Conservation (phyloP, 2,329 filamentous ascomycete species). For the Fusarium sp. region DNA sequence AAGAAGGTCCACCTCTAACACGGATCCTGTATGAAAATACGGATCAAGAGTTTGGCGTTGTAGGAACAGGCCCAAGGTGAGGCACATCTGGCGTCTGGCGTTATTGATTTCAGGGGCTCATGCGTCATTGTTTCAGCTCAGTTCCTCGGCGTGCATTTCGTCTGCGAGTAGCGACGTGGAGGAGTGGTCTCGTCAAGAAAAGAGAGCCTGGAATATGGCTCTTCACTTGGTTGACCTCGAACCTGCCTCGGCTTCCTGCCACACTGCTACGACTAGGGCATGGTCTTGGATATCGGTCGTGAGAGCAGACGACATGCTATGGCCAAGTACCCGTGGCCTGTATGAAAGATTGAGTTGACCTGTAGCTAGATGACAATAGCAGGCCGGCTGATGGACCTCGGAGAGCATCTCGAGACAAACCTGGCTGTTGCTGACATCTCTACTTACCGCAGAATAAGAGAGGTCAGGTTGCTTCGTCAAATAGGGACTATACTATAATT, state of each 20-base stretch:
- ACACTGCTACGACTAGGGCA: background rate
- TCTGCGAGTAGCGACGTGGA: slow-evolving; percentile 14
- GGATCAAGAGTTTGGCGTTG: slow-evolving; percentile 37
- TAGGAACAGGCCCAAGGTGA: slow-evolving; percentile 43
- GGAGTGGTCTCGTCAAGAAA: background rate
- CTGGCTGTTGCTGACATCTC: background rate
- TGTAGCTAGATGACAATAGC: background rate
- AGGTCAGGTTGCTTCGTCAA: background rate
- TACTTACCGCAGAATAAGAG: background rate
- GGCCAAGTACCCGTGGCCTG: background rate
- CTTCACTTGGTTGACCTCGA: background rate
- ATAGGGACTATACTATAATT: background rate
- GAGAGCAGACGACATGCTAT: background rate
- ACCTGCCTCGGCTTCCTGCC: background rate
- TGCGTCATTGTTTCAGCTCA: slow-evolving; percentile 43
- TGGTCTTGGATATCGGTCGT: background rate
- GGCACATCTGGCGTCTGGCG: slow-evolving; percentile 42
- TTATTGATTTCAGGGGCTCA: slow-evolving; percentile 42
- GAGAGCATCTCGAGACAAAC: background rate
- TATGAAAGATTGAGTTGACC: slow-evolving; percentile 1
- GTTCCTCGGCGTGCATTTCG: slow-evolving; percentile 10
- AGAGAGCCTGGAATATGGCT: background rate
- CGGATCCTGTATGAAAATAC: slow-evolving; percentile 22
- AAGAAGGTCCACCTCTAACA: background rate
- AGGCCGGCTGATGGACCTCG: background rate